Conservation (phyloP, 2,329 filamentous ascomycete species). For the Xylaria sp. region DNA sequence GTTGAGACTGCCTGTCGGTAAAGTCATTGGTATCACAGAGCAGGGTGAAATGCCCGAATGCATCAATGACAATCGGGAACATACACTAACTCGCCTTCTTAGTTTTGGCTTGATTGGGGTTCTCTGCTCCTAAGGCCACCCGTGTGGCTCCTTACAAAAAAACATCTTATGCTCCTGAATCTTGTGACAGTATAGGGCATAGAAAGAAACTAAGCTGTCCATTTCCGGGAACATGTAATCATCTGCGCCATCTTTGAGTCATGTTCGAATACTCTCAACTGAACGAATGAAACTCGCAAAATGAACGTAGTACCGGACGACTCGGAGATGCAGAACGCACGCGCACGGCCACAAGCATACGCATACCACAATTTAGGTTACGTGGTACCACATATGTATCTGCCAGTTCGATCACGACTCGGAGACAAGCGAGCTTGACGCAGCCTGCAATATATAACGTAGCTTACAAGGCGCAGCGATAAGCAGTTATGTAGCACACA, state of each 20-base stretch:
- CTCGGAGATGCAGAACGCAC: background rate
- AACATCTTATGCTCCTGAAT: too few relatives aligned
- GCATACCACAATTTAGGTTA: background rate
- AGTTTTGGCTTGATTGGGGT: too few relatives aligned
- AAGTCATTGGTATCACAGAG: too few relatives aligned
- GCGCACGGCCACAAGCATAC: conserved; percentile 1
- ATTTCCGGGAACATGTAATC: too few relatives aligned
- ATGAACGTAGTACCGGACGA: background rate
- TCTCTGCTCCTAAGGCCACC: too few relatives aligned
- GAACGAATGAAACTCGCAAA: background rate
- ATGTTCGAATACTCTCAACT: background rate
- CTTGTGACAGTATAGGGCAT: too few relatives aligned
- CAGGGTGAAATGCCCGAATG: too few relatives aligned
- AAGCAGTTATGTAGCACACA: background rate
- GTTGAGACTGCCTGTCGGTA: too few relatives aligned
- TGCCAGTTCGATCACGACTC: background rate
- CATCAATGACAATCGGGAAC: too few relatives aligned
- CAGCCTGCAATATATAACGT: background rate
- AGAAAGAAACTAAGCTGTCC: too few relatives aligned
- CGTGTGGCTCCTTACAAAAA: too few relatives aligned
- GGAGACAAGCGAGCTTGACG: background rate
- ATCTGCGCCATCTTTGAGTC: background rate
- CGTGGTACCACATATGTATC: background rate
- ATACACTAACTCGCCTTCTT: too few relatives aligned
- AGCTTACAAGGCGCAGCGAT: background rate